phyloP scores from a whole-genome alignment of 768 basidiomycete genomes.

The Royoungia palumana region DNA sequence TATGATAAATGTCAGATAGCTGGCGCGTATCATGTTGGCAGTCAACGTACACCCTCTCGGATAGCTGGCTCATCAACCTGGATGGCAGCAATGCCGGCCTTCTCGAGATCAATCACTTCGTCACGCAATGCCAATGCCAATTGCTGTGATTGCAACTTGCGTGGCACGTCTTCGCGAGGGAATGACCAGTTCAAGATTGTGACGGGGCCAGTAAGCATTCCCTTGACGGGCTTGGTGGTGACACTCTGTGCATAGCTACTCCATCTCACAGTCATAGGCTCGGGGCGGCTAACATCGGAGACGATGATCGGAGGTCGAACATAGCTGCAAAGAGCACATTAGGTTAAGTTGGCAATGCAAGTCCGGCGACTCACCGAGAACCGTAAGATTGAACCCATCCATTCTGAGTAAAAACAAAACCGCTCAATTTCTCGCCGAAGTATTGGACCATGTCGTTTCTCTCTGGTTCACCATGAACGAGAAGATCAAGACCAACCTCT shows the following conservation, averaged over 20 bases:
- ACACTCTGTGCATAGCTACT: slow-evolving; percentile 94
- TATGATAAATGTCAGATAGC: slow-evolving; percentile 25
- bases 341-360: slow-evolving; percentile 6
- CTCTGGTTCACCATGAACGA: slow-evolving; percentile 99
- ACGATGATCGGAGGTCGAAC: slow-evolving; percentile 98
- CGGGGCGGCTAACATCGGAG: slow-evolving; percentile 91
- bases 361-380: slow-evolving; percentile 63
- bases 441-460: slow-evolving; percentile 99
- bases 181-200: slow-evolving; percentile 99
- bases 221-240: slow-evolving; percentile 95
- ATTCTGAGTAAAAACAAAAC: slow-evolving; percentile 98
- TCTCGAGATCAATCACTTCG: slow-evolving; percentile 95
- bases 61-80: slow-evolving; percentile 99
- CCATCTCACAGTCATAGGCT: slow-evolving; percentile 96
- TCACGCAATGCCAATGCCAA: slow-evolving; percentile 97
- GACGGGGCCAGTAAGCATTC: slow-evolving; percentile 98
- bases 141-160: slow-evolving; percentile 97
- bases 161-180: slow-evolving; percentile 96
- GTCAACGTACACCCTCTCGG: slow-evolving; percentile 83
- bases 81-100: slow-evolving; percentile 94
- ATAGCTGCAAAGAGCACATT: slow-evolving; percentile 49
- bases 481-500: slow-evolving; percentile 89
- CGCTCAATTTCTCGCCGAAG: slow-evolving; percentile 93
- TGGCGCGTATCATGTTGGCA: not conserved
- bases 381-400: slow-evolving; percentile 99